Percentiles rank a stretch among this genome's conserved stretches.
phyloP scores from a whole-genome alignment of 176 grass and related monocot species.

The Hsuehochloa calcarea region DNA sequence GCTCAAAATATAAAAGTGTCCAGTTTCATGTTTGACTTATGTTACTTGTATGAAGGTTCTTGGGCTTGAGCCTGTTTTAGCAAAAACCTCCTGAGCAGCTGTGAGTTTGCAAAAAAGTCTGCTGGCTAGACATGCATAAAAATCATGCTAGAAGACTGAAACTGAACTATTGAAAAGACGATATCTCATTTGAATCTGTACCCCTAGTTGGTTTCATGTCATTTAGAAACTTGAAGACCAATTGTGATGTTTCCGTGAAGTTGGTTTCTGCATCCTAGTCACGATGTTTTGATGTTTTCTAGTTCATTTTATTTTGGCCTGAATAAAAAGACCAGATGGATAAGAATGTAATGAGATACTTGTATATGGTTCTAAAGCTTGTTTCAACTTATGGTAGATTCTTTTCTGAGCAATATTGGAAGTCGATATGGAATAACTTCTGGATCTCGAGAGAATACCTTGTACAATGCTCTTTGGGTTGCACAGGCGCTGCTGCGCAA shows the following conservation, averaged over 20 bases:
- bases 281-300: too few relatives aligned
- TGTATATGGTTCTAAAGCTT: slow-evolving; percentile 20
- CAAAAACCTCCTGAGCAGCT: neutral
- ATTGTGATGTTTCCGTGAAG: neutral
- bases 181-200: slow-evolving; percentile 10
- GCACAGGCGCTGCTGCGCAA: slow-evolving; percentile 87
- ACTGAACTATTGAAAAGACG: neutral
- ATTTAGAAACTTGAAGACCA: neutral
- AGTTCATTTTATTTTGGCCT: slow-evolving; percentile 7
- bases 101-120: neutral
- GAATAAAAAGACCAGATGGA: neutral
- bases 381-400: slow-evolving; percentile 45
- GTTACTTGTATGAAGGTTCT: neutral
- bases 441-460: slow-evolving; percentile 83
- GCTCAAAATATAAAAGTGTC: neutral
- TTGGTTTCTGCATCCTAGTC: neutral
- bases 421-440: slow-evolving; percentile 76
- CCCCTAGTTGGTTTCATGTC: slow-evolving; percentile 13
- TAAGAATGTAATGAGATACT: slow-evolving; percentile 5
- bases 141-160: neutral
- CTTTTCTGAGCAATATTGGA: slow-evolving; percentile 80
- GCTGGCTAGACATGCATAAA: neutral
- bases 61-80: neutral
- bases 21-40: slow-evolving; percentile 7
- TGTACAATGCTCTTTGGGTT: slow-evolving; percentile 96